Conservation (phyloP, 176 grass and related monocot species). For the Bolboschoenus planiculmis region DNA sequence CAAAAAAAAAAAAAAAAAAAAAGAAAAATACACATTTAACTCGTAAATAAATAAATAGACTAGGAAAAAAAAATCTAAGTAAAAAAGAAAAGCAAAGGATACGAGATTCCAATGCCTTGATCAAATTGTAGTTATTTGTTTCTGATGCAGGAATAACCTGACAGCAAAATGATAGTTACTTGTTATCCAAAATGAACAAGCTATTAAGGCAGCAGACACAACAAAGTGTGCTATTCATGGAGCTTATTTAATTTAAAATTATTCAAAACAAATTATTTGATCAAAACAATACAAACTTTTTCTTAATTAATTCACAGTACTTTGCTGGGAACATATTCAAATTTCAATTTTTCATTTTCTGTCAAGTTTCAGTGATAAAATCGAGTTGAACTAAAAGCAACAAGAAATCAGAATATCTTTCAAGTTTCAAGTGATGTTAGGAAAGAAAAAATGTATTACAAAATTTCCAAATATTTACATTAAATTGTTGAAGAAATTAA, state of each 20-base stretch:
- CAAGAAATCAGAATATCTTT: not conserved
- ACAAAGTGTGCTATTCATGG: not conserved
- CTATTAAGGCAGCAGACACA: not conserved
- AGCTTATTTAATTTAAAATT: not conserved
- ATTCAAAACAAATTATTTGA: not conserved
- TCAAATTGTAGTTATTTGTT: conserved; percentile 57
- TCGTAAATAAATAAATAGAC: not conserved
- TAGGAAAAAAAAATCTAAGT: not conserved
- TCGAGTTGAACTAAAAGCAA: not conserved
- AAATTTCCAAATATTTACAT: not conserved
- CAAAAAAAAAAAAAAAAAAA: conserved; percentile 27
- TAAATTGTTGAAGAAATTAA: not conserved
- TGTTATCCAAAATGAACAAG: not conserved
- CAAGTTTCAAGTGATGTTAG: not conserved
- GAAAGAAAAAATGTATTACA: not conserved
- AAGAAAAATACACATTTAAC: not conserved
- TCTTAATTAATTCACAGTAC: not conserved
- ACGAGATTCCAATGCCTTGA: conserved; percentile 74
- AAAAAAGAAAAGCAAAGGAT: conserved; percentile 37
- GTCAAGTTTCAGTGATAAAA: not conserved
- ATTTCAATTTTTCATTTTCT: not conserved
- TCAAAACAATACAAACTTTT: not conserved
- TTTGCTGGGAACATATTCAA: not conserved
- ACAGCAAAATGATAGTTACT: conserved; percentile 11
- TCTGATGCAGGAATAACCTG: conserved; percentile 64